Evolutionary conservation across 176 grass and related monocot species (phyloP), one percentile per base, ranked within the genome.

Genomic region (Lolium rigidum): DNA sequence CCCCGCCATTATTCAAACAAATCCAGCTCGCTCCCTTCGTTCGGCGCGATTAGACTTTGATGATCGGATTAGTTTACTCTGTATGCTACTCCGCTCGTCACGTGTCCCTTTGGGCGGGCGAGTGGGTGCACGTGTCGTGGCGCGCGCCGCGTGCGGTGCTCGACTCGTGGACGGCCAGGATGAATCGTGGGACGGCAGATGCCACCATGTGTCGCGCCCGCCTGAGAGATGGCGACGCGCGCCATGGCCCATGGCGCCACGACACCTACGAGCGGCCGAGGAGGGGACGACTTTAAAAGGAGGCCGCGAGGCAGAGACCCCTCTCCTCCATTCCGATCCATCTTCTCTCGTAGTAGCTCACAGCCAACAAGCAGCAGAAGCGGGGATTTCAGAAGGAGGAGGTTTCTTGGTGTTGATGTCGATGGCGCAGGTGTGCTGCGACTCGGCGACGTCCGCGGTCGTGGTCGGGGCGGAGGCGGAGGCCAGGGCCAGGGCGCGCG

Each of bases 361-460:
- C 1, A 66, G 13, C 28, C 4, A 2, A 65, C 4, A 65, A 48
- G 10, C 1, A 1, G 46, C 0, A 41, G 18, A 9, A 5, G 70
- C 44, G 21, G 38, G 18, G 1, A 1, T 74, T 75, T 74, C 70
- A 16, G 47, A 18, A 47, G 47, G 47, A 28, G 71, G 3, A 28
- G 71, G 3, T 16, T 16, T 17, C 15, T 24, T 1, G 10, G 17
- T 4, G 74, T 90, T 80, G 25, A 87, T 90, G 89, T 87, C 89
- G 75, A 90, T 90, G 80, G 85, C 75, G 67, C 80, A 90, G 68
- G 84, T 90, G 84, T 90, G 89, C 75, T 87, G 84, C 14, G 89
- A 90, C 49, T 84, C 80, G 48, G 28, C 64, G 1, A 20, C 73
- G 1, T 17, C 80, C 3, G 52, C 62, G 10, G 80, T 37, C 22